Base-by-base conservation (phyloP, 164 flowering plant species). In the Stephania yunnanensis region DNA sequence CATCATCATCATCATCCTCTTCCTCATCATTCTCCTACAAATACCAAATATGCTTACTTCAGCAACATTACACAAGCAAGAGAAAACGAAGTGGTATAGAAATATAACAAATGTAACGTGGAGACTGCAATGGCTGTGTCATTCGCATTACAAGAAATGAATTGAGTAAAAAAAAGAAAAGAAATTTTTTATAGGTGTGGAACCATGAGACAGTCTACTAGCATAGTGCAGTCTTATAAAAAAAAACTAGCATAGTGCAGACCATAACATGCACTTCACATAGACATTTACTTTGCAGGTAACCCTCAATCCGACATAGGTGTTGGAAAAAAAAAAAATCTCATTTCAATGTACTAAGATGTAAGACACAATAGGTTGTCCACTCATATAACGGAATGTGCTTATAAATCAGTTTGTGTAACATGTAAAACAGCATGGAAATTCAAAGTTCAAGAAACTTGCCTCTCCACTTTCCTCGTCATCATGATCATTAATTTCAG, bases 401-500 rank as follows among this genome's bases (percentile, higher is more conserved):
- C 12, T 48, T 71, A 15, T 6, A 46, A 68, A 6, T 29, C 13
- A 10, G 55, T 13, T 71, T 46, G 55, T 11, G 45, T 17, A 71
- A 55, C 22, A 53, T 69, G 45, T 29, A 63, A 71, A 30, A 71
- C 8, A 11, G 19, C 22, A 17, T 1, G 10, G 46, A 11, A 7
- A 53, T 4, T 7, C 52, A 71, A 9, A 64, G 13, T 19, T 64
- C 20, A 65, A 15, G 10, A 45, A 65, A 7, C 20, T 2, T 85
- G 81, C 89, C 70, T 86, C 89, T 12, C 73, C 89, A 71, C 78
- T 82, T 55, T 78, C 84, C n/a, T 81, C 85, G 17, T 81, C 82
- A 61, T 84, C 84, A 2, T 80, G 81, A 80, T 82, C 85, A 78
- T 81, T 75, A 36, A 86, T 74, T 70, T 86, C 93, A 36, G 93